A percentile compares a stretch with the other conserved stretches of the same genome.
Conservation (phyloP, 805 yeast species). For the baker's yeast (Saccharomyces cerevisiae) region DNA sequence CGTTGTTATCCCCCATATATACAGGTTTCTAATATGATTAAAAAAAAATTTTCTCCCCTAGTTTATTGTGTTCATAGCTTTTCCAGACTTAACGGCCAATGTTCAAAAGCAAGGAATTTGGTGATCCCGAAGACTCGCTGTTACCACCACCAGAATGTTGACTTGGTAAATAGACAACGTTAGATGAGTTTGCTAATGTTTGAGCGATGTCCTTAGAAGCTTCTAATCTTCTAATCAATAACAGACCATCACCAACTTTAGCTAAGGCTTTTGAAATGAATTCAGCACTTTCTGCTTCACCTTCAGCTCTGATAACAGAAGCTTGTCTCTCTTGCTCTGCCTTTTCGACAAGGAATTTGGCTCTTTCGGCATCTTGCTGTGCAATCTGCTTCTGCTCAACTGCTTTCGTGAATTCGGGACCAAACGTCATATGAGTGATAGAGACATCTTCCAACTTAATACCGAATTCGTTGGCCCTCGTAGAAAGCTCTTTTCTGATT, state of each 20-base stretch:
- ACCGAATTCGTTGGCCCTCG: constrained; percentile 80
- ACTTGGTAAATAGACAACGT: constrained; percentile 79
- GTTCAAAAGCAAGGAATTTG: constrained; percentile 54
- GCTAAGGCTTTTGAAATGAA: constrained; percentile 84
- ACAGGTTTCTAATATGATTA: not conserved
- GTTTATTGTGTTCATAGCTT: not conserved
- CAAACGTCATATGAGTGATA: constrained; percentile 95
- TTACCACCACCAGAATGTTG: constrained; percentile 31
- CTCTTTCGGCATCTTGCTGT: constrained; percentile 98
- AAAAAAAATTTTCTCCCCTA: not conserved
- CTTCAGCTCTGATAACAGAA: constrained; percentile 91
- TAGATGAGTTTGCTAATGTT: constrained; percentile 74
- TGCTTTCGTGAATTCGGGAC: constrained; percentile 93
- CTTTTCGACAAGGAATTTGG: constrained; percentile 83
- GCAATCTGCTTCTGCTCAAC: constrained; percentile 99
- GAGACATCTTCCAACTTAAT: constrained; percentile 93
- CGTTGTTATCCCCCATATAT: not conserved
- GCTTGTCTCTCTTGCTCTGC: constrained; percentile 98
- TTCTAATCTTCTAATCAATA: constrained; percentile 89
- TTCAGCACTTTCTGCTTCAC: constrained; percentile 98
- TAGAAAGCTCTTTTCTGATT: constrained; percentile 77
- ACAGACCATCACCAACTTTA: constrained; percentile 92
- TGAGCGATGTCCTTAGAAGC: constrained; percentile 93
- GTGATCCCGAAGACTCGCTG: constrained; percentile 30
- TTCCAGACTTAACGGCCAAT: constrained; percentile 48